Evolutionary conservation across 495 filamentous ascomycete species (phyloP).

Genomic region (Aspergillus biplanus): DNA sequence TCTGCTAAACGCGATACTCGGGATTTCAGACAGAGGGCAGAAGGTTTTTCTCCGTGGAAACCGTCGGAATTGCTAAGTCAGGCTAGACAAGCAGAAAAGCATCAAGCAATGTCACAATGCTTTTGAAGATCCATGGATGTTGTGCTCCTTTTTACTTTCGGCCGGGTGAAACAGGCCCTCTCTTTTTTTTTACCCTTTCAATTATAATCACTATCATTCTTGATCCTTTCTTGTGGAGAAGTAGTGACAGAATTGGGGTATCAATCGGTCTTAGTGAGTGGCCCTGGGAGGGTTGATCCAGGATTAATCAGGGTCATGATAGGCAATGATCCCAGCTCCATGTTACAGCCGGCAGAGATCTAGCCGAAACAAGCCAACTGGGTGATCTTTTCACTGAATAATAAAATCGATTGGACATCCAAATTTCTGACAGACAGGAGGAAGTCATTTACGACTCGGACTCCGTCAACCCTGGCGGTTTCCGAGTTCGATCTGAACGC

Average conservation of each 20-base stretch:
- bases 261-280: neutral
- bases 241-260: no score
- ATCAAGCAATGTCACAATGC: no score
- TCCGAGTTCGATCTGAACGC: neutral
- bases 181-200: no score
- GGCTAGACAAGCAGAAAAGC: neutral
- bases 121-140: no score
- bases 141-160: no score
- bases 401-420: slow-evolving; percentile 14
- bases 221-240: no score
- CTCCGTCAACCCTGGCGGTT: neutral
- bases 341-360: slow-evolving; percentile 19
- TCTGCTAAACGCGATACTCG: neutral
- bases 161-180: no score
- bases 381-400: slow-evolving; percentile 18
- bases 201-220: no score
- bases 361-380: slow-evolving; percentile 26
- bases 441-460: neutral
- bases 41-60: neutral
- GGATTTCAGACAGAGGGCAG: neutral
- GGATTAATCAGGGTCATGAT: slow-evolving; percentile 4
- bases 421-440: neutral
- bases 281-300: neutral
- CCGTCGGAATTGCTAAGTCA: slow-evolving; percentile 2
- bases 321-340: slow-evolving; percentile 19